Evolutionary conservation across 495 filamentous ascomycete species (phyloP).

Genomic region (Podospora pseudoanserina): DNA sequence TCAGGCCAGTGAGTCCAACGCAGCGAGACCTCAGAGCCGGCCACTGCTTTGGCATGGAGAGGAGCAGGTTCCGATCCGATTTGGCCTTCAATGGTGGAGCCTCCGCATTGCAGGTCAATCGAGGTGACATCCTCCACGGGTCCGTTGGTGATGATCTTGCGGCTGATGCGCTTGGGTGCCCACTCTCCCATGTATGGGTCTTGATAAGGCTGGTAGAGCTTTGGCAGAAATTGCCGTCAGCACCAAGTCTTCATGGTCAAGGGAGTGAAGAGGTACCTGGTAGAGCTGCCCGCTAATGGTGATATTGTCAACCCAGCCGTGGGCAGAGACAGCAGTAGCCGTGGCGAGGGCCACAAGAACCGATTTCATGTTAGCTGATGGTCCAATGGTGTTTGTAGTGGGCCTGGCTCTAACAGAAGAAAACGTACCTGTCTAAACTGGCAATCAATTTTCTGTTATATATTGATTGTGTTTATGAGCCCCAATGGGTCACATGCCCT

Average conservation of each 20-base stretch:
- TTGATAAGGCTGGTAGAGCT: slow-evolving; percentile 39
- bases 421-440: background rate
- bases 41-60: slow-evolving; percentile 48
- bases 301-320: slow-evolving; percentile 54
- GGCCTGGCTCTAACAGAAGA: background rate
- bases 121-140: slow-evolving; percentile 44
- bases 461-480: background rate
- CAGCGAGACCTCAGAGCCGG: slow-evolving; percentile 53
- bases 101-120: slow-evolving; percentile 46
- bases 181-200: slow-evolving; percentile 42
- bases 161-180: slow-evolving; percentile 39
- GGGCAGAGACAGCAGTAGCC: slow-evolving; percentile 51
- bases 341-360: slow-evolving; percentile 38
- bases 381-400: background rate
- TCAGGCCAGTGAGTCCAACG: slow-evolving; percentile 60
- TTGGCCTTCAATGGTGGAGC: slow-evolving; percentile 33
- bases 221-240: background rate
- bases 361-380: slow-evolving; percentile 15
- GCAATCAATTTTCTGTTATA: background rate
- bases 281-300: slow-evolving; percentile 39
- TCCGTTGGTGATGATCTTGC: slow-evolving; percentile 43
- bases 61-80: slow-evolving; percentile 49
- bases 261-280: slow-evolving; percentile 8
- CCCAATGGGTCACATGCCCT: background rate
- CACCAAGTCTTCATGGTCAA: background rate